phyloP scores from a whole-genome alignment of 495 filamentous ascomycete genomes.

The Neurospora sp. region DNA sequence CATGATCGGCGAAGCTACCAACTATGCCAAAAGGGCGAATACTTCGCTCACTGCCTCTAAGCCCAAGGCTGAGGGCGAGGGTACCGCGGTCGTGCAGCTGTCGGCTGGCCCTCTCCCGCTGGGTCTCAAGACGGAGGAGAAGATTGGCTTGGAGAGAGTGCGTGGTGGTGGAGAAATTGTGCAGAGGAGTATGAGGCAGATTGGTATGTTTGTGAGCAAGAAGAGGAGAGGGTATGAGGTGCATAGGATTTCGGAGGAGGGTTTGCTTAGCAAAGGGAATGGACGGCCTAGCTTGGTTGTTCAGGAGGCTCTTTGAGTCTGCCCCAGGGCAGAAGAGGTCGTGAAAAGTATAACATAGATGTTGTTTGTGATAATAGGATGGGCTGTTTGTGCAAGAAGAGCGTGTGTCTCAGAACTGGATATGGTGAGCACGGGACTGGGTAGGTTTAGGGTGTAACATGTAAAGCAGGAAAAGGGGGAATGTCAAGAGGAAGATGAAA shows the following conservation, averaged over 20 bases:
- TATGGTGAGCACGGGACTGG: neutral
- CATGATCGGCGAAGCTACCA: slow-evolving; percentile 58
- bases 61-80: neutral
- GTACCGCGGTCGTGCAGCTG: slow-evolving; percentile 1
- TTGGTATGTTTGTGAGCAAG: slow-evolving; percentile 60
- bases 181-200: slow-evolving; percentile 54
- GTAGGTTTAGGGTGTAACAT: neutral
- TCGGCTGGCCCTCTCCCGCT: slow-evolving; percentile 43
- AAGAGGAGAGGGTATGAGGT: slow-evolving; percentile 68
- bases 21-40: slow-evolving; percentile 45
- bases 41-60: slow-evolving; percentile 6
- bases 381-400: neutral
- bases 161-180: slow-evolving; percentile 53
- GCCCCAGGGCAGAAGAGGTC: too few relatives aligned
- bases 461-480: neutral
- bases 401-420: neutral
- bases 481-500: neutral
- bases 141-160: slow-evolving; percentile 44
- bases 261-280: slow-evolving; percentile 6
- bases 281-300: slow-evolving; percentile 7
- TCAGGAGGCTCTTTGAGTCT: slow-evolving; percentile 8
- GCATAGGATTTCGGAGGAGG: slow-evolving; percentile 51
- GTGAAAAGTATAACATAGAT: neutral
- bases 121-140: slow-evolving; percentile 55
- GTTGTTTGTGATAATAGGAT: neutral